Conservation (phyloP, 2,329 filamentous ascomycete genomes). For the Diaporthe ilicicola region DNA sequence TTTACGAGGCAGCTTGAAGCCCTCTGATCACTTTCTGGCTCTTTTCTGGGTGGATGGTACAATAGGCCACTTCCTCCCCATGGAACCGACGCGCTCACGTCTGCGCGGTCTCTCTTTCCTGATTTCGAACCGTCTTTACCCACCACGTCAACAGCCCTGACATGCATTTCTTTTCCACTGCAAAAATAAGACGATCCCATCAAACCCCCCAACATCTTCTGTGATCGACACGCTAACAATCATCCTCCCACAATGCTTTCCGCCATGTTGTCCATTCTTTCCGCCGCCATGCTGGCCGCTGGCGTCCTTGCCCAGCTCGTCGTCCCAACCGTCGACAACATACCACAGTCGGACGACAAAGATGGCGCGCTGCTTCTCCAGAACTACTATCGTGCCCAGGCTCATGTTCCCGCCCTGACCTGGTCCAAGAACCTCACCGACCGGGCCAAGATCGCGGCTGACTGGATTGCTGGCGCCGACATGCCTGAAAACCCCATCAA, state of each 20-base stretch:
- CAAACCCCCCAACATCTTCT: neutral
- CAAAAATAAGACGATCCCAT: neutral
- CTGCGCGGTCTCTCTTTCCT: neutral
- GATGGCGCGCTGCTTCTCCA: neutral
- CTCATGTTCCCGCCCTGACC: neutral
- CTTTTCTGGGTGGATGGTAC: no score
- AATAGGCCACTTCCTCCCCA: no score
- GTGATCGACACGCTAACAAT: neutral
- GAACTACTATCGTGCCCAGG: neutral
- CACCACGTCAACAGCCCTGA: neutral
- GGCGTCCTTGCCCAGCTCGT: neutral
- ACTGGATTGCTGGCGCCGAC: neutral
- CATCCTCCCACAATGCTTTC: neutral
- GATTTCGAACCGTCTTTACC: neutral
- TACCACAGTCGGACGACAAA: neutral
- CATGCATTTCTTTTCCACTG: neutral
- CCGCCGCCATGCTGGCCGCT: conserved; percentile 2
- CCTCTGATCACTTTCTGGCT: no score
- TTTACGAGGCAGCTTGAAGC: no score
- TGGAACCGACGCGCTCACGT: no score
- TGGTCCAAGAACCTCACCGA: conserved; percentile 1
- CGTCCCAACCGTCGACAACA: neutral
- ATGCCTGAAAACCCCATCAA: neutral
- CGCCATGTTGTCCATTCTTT: neutral
- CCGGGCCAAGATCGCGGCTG: neutral